Evolutionary conservation across 148 eudicot genomes (phyloP).

Genomic region (Rhododendron molle): DNA sequence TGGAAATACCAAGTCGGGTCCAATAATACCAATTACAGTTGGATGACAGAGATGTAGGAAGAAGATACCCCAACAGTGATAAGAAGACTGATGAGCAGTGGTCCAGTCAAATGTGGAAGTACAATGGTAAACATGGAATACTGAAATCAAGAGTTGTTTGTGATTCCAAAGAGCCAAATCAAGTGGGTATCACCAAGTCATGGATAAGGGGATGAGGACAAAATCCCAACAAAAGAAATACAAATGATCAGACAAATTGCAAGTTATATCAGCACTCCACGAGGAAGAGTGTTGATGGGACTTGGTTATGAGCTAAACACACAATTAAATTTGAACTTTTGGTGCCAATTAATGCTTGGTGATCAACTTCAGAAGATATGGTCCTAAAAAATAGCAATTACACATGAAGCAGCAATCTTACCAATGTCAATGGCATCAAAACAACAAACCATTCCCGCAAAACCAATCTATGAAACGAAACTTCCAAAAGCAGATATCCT

Average conservation of each 20-base stretch:
- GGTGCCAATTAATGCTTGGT: slow-evolving; percentile 1
- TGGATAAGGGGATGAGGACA: slow-evolving; percentile 18
- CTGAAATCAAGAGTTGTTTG: slow-evolving; percentile 9
- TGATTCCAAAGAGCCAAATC: neutral
- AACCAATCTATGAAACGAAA: neutral
- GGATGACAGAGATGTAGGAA: slow-evolving; percentile 17
- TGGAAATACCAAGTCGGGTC: slow-evolving; percentile 4
- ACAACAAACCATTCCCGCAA: neutral
- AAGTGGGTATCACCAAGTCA: neutral
- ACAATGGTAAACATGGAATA: neutral
- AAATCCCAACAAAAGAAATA: slow-evolving; percentile 10
- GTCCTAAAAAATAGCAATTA: neutral
- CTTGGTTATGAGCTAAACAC: slow-evolving; percentile 1
- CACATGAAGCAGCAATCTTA: neutral
- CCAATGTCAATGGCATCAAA: neutral
- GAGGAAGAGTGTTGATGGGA: slow-evolving; percentile 16
- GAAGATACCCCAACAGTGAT: slow-evolving; percentile 1
- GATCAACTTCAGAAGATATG: neutral
- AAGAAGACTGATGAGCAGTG: slow-evolving; percentile 3
- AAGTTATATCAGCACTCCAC: neutral
- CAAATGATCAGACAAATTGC: slow-evolving; percentile 17
- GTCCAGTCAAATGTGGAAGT: slow-evolving; percentile 7
- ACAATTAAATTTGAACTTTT: slow-evolving; percentile 19
- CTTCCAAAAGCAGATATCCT: neutral
- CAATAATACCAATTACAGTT: slow-evolving; percentile 16